Base-by-base conservation (phyloP, 1,139 yeast genomes). In the Saccharomyces hybrid region DNA sequence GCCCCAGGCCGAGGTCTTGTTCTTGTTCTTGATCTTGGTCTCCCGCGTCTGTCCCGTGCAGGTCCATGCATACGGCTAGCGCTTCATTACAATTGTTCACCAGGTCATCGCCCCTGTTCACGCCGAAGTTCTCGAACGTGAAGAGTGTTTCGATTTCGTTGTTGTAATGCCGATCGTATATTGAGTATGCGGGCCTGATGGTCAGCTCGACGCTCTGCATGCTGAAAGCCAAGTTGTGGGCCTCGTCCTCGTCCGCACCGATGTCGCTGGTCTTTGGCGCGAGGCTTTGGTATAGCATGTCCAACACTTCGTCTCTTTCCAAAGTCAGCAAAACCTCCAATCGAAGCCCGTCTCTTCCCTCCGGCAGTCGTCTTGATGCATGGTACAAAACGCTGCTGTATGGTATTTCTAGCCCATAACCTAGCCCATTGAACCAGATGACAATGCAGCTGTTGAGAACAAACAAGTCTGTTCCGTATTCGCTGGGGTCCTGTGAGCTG, bases 51-150 rank as follows among this genome's bases (percentile, higher is more conserved):
- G 53, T 54, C 5, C 55, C 54, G 53, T 59, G 58, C 38, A 62
- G 49, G 53, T 68, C 71, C 60, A 68, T 57, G 50, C 70, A 68
- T 23, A 59, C 54, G 5, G 67, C 65, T 20, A 69, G 51, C 8
- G 70, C 70, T 9, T 61, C 60, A 54, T 66, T 63, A 51, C 70
- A 64, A 54, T 66, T 68, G 20, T 57, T 60, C 3, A 73, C 72
- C 67, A 74, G 59, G 27, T 68, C 69, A 50, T 72, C 71, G 3
- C 76, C 76, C 53, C 71, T 64, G 54, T 73, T 72, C 14, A 68
- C 60, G 0, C 76, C 76, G 61, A 73, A 73, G 55, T 65, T 64
- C 14, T 63, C 65, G 56, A 68, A 71, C 0, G 73, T 71, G 59
- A 74, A 74, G 14, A 74, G 59, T 2, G 61, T 61, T 50, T 74